A percentile compares a stretch with the other conserved stretches of the same genome.
Evolutionary conservation across 371 early-diverging fungal species (phyloP).

Genomic region (Sporodiniella umbellata): DNA sequence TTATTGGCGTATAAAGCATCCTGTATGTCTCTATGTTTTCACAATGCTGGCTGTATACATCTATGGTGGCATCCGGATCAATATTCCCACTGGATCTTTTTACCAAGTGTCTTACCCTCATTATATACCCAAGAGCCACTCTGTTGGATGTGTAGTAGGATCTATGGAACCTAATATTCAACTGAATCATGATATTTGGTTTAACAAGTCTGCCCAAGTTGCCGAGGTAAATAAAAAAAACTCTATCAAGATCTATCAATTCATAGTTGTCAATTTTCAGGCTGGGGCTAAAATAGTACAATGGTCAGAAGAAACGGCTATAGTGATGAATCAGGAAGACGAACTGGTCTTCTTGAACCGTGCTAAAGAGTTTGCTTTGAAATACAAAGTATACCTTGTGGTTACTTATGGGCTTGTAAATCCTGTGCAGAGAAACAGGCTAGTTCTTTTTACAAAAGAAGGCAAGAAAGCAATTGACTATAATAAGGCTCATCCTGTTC

Average conservation of each 20-base stretch:
- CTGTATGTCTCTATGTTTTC: constrained; percentile 6
- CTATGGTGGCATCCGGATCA: constrained; percentile 25
- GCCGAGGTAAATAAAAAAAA: constrained; percentile 12
- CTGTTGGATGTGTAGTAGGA: constrained; percentile 37
- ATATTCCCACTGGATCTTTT: constrained; percentile 25
- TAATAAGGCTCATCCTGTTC: constrained; percentile 54
- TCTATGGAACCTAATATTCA: constrained; percentile 3
- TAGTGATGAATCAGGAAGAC: constrained; percentile 14
- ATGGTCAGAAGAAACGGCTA: constrained; percentile 44
- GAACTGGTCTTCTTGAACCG: constrained; percentile 21
- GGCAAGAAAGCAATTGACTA: constrained; percentile 49
- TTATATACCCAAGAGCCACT: constrained; percentile 24
- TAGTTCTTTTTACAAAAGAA: constrained; percentile 41
- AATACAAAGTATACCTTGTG: constrained; percentile 38
- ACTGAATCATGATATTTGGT: constrained; percentile 24
- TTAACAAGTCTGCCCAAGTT: constrained; percentile 17
- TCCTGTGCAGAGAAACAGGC: constrained; percentile 35
- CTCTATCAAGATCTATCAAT: not conserved
- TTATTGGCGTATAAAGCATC: constrained; percentile 10
- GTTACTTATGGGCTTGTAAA: constrained; percentile 31
- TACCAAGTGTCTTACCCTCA: constrained; percentile 25
- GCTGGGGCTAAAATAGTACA: constrained; percentile 44
- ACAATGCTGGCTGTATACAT: constrained; percentile 8
- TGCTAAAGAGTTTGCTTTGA: constrained; percentile 31
- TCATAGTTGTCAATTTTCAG: not conserved